Evolutionary conservation across 495 filamentous ascomycete genomes (phyloP), one percentile per base, ranked within the genome.

Genomic region (Letharia lupina): DNA sequence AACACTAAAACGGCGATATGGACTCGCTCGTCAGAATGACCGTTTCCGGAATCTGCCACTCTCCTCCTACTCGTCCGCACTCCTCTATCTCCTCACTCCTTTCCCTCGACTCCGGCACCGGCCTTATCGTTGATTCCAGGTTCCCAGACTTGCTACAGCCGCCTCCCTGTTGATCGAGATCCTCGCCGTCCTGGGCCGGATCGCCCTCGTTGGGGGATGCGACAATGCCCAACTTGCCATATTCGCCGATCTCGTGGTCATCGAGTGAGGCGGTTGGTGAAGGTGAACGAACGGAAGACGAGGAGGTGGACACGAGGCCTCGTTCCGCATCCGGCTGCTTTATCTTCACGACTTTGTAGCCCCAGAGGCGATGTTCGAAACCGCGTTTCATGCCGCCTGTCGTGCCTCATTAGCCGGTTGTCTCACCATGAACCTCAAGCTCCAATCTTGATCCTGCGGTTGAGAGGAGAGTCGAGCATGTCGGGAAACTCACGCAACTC

Each of bases 311-410:
- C 33, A 1, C 33, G 4, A 10, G 8, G 15, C 54, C 60, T 28
- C 41, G 40, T 3, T 44, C 35, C 23, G 60, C 31, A 15, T 44
- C 60, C 11, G 28, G 42, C 31, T 62, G 60, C 42, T 48, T 48
- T 35, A 57, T 57, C 54, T 59, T 65, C 4, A 60, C 56, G 57
- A 68, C 47, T 35, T 16, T 54, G 58, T 58, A 68, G 3, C 56
- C 42, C 12, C 60, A 47, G 10, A 68, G 67, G 18, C 63, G 45
- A 52, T 71, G 67, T 31, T 71, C 67, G 61, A 71, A 68, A 10
- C 65, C 69, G 45, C 67, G 63, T 44, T 40, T 63, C 61, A 71
- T 69, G 45, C 69, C 69, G 18, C 69, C 68, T 70, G 11, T 18
- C 3, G 31, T 35, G 4, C 13, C 15, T 18, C 31, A 20, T 57